phyloP scores from a whole-genome alignment of 352 stramenopile species.

The Thalassiosira mediterranea region DNA sequence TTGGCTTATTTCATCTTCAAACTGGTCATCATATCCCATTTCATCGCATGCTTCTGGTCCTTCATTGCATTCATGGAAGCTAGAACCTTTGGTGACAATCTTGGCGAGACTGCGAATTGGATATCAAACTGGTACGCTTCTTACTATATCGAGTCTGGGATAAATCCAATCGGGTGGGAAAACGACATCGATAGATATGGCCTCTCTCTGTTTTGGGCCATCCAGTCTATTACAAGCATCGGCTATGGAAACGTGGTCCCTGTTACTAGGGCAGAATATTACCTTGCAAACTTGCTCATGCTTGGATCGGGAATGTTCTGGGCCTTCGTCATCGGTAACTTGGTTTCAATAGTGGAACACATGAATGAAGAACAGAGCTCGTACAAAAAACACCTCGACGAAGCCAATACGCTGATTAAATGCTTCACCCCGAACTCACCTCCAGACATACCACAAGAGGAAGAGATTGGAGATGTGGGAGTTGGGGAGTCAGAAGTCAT shows the following conservation, averaged over 20 bases:
- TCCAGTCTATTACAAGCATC: conserved; percentile 70
- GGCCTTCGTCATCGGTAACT: conserved; percentile 65
- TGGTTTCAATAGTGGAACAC: conserved; percentile 47
- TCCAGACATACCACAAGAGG: no score
- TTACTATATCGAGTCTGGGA: conserved; percentile 36
- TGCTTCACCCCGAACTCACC: conserved; percentile 44
- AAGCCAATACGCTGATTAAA: conserved; percentile 53
- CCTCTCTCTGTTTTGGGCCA: conserved; percentile 66
- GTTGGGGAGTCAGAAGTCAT: neutral
- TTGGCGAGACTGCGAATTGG: conserved; percentile 47
- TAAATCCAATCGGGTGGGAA: conserved; percentile 57
- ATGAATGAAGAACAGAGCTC: conserved; percentile 23
- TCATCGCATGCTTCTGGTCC: conserved; percentile 56
- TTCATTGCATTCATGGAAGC: conserved; percentile 53
- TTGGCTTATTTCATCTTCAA: neutral
- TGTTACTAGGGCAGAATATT: conserved; percentile 56
- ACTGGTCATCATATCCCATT: conserved; percentile 53
- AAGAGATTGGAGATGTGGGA: conserved; percentile 13
- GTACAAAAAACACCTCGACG: conserved; percentile 45
- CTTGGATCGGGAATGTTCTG: conserved; percentile 56
- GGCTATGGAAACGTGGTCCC: conserved; percentile 67
- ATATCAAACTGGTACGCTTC: conserved; percentile 50
- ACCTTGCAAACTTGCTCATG: conserved; percentile 48
- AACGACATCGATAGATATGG: conserved; percentile 53
- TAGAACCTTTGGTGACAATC: conserved; percentile 30